Evolutionary conservation across 1,284 basidiomycete genomes (phyloP), one percentile per base, ranked within the genome.

Genomic region (Veloporphyrellus conicus): DNA sequence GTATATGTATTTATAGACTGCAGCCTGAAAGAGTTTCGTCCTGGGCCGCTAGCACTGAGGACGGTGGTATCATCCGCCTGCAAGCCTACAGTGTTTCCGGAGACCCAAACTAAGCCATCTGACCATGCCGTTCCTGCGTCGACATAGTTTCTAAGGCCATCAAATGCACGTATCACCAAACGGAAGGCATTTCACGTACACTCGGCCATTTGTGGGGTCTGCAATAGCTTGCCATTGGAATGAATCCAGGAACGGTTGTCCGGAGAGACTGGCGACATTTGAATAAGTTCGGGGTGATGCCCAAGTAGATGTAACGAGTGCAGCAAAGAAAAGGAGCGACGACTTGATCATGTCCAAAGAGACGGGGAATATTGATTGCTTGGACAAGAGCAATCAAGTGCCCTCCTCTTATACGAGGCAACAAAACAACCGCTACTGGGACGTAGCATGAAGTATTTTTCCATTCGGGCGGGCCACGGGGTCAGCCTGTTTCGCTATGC

Each of bases 131-230:
- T 77, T 1, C 58, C 50, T 41, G 69, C 56, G 50, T 71, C 57
- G 35, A 79, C 74, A 50, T 80, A 79, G 54, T 76, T 77, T n/a
- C 76, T 78, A 36, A 4, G 18, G 14, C 18, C 14, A 9, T 34
- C 37, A 32, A 15, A 16, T 7, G 19, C 44, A 12, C 37, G 16
- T n/a, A 25, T 31, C 54, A 46, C 8, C 15, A 18, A 34, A 28
- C 25, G 2, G 7, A 16, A 31, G 9, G n/a, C 6, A 8, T 3
- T 15, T 22, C 15, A 40, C 68, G 48, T 60, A 74, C 68, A 75
- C 72, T 43, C 72, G 63, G 10, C 74, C 75, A 39, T 71, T 51
- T 1, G 72, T 73, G 12, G 72, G 74, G 53, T 75, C 73, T 1
- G 61, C 15, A 29, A 71, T 70, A 10, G 66, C 64, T 48, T 75